Percentiles rank a stretch among this genome's conserved stretches.
These are phyloP conservation scores for Marchantia polymorpha DNA, from an alignment of 225 moss, liverwort and hornwort species.

Conservation along the genomic window DNA sequence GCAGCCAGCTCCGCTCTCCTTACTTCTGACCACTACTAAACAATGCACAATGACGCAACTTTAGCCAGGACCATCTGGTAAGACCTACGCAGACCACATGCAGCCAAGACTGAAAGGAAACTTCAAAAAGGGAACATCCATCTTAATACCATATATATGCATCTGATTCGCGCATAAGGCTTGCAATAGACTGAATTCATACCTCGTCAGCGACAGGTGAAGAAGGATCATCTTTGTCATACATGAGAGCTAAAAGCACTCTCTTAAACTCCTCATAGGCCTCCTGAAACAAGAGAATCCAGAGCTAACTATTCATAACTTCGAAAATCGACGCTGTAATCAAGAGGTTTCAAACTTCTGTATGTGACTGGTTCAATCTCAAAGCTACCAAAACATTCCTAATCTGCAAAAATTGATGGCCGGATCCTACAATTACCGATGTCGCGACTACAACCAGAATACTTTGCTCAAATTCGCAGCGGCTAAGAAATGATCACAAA, in stretches of 20 bases:
- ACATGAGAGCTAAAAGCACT: conserved; percentile 72
- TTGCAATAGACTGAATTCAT: conserved; percentile 22
- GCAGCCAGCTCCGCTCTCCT: conserved; percentile 78
- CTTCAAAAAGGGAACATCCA: neutral
- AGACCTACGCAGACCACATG: neutral
- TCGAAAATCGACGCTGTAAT: neutral
- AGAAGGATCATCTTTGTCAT: conserved; percentile 60
- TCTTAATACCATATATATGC: neutral
- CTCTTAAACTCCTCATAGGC: conserved; percentile 78
- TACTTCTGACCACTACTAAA: conserved; percentile 93
- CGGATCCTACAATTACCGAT: neutral
- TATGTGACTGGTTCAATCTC: neutral
- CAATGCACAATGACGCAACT: conserved; percentile 53
- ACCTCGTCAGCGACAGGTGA: conserved; percentile 78
- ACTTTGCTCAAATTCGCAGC: too few species aligned
- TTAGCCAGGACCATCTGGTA: conserved; percentile 13
- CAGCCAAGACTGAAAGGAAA: too few species aligned
- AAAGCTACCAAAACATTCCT: too few species aligned
- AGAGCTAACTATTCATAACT: neutral
- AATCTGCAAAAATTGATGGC: neutral
- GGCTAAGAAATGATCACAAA: too few species aligned
- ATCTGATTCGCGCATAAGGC: neutral
- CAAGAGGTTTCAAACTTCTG: neutral
- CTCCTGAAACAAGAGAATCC: conserved; percentile 43
- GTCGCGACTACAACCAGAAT: neutral